Conservation (phyloP, 257 asterid genomes). For the Coffea eugenioides region DNA sequence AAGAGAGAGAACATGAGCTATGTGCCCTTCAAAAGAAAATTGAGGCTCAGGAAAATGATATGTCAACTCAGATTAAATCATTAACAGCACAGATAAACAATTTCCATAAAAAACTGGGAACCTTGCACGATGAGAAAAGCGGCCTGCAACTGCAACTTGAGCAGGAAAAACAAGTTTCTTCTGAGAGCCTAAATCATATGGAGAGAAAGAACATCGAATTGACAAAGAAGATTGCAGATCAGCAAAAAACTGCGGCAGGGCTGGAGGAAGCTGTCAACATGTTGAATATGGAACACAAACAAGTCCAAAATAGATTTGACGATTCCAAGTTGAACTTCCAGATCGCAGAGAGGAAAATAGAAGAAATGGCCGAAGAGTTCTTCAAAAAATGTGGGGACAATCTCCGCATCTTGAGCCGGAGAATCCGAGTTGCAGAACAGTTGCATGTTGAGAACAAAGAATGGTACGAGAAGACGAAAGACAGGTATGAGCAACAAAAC, state of each 20-base stretch:
- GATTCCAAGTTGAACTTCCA: constrained; percentile 42
- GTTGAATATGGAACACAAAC: constrained; percentile 31
- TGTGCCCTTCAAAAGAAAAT: constrained; percentile 12
- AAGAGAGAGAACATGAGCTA: constrained; percentile 37
- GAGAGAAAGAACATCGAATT: constrained; percentile 44
- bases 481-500: constrained; percentile 36
- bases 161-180: constrained; percentile 30
- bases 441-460: constrained; percentile 73
- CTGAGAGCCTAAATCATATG: constrained; percentile 22
- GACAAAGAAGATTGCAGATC: constrained; percentile 33
- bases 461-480: constrained; percentile 51
- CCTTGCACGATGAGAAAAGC: constrained; percentile 23
- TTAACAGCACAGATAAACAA: constrained; percentile 11
- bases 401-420: constrained; percentile 61
- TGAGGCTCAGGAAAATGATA: constrained; percentile 18
- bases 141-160: constrained; percentile 29
- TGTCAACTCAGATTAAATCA: constrained; percentile 16
- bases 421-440: constrained; percentile 86
- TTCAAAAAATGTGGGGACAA: constrained; percentile 67
- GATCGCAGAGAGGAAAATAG: constrained; percentile 52
- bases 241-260: constrained; percentile 22
- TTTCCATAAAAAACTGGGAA: constrained; percentile 30
- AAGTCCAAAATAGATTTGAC: constrained; percentile 5
- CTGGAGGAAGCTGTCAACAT: constrained; percentile 14
- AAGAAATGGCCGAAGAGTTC: constrained; percentile 63